Evolutionary conservation across 2,329 filamentous ascomycete species (phyloP).

Genomic region (Magnaporthiopsis poae): DNA sequence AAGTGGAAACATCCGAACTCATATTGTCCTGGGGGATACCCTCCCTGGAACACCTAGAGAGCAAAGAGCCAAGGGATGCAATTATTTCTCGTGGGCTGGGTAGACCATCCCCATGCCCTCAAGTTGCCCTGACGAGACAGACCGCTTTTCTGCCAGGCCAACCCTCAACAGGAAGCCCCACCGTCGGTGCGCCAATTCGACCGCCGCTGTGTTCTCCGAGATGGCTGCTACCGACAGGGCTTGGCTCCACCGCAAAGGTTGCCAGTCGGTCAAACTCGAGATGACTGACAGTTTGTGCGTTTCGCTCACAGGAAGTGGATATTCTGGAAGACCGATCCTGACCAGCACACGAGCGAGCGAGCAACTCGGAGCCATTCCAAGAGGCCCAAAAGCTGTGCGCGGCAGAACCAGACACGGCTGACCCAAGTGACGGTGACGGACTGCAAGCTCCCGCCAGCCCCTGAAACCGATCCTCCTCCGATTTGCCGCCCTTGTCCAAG

Average conservation of each 20-base stretch:
- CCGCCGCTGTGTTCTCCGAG: background rate
- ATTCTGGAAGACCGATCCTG: background rate
- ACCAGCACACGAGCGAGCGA: background rate
- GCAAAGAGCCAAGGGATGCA: background rate
- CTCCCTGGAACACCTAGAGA: too few species aligned
- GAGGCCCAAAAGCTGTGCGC: background rate
- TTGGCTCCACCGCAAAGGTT: background rate
- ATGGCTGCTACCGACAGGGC: background rate
- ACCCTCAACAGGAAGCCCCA: background rate
- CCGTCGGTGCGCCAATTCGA: background rate
- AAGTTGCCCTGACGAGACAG: background rate
- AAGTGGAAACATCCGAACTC: background rate
- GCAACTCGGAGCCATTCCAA: too few species aligned
- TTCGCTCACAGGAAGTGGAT: background rate
- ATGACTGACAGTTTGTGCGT: background rate
- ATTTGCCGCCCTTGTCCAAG: background rate
- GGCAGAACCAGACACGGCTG: background rate
- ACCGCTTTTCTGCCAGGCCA: conserved; percentile 1
- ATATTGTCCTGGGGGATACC: background rate
- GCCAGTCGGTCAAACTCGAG: background rate
- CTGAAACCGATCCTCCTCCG: background rate
- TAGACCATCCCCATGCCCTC: background rate
- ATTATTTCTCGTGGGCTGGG: background rate
- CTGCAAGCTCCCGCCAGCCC: background rate
- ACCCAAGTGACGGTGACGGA: background rate